phyloP scores from a whole-genome alignment of 441 rosid genomes.

The Populus hybrid region DNA sequence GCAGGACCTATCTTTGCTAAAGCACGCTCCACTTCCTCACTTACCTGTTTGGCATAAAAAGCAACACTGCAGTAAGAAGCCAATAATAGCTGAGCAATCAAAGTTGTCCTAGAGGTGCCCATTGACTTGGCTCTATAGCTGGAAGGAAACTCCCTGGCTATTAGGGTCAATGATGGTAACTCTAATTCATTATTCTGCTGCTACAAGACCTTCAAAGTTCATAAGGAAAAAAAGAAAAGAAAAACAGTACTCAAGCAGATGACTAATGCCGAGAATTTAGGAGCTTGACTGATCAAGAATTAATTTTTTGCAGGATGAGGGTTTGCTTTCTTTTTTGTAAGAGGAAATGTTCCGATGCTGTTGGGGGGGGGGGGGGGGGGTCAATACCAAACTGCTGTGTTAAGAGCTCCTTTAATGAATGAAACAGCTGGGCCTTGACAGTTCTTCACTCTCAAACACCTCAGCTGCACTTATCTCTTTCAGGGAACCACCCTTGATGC shows the following conservation, averaged over 20 bases:
- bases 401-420: background rate
- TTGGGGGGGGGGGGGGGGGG: too few species aligned
- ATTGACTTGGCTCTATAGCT: background rate
- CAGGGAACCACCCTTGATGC: background rate
- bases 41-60: constrained; percentile 61
- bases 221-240: background rate
- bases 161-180: background rate
- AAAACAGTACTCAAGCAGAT: background rate
- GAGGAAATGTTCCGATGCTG: background rate
- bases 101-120: background rate
- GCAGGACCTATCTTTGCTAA: constrained; percentile 95
- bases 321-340: background rate
- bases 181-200: background rate
- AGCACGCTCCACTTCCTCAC: constrained; percentile 99
- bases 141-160: background rate
- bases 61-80: constrained; percentile 4
- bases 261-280: background rate
- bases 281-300: background rate
- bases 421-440: background rate
- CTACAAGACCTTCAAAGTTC: background rate
- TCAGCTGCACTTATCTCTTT: background rate
- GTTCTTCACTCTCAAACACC: background rate
- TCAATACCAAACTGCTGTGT: background rate
- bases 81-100: background rate
- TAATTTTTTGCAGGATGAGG: background rate